Evolutionary conservation across 164 flowering plant species (phyloP).

Genomic region (Chloranthus sessilifolius): DNA sequence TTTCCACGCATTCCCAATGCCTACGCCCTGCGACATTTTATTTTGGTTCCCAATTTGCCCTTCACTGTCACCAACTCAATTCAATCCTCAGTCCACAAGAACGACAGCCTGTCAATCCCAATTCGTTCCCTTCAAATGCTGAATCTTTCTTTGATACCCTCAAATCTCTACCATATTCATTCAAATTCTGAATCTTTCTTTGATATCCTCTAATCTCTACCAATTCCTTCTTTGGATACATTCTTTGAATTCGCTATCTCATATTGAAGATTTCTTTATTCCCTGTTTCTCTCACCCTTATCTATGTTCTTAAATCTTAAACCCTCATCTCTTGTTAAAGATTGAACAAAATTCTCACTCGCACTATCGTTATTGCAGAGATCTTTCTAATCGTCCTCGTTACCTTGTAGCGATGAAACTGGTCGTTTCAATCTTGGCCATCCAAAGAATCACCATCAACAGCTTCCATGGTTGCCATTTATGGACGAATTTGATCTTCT

Average conservation of each 20-base stretch:
- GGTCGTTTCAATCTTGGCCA: constrained; percentile 41
- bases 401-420: constrained; percentile 69
- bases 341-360: constrained; percentile 70
- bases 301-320: no score
- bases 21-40: constrained; percentile 17
- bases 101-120: constrained; percentile 13
- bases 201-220: background rate
- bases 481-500: no score
- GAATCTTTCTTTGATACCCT: constrained; percentile 12
- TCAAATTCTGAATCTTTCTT: constrained; percentile 30
- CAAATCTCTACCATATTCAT: constrained; percentile 21
- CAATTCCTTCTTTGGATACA: no score
- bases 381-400: constrained; percentile 88
- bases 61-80: constrained; percentile 32
- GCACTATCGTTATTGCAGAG: constrained; percentile 88
- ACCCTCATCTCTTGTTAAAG: constrained; percentile 50
- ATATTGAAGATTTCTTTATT: no score
- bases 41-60: constrained; percentile 21
- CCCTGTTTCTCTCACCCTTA: no score
- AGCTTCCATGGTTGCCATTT: no score
- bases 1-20: constrained; percentile 9
- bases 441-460: constrained; percentile 38
- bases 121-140: constrained; percentile 38
- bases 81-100: constrained; percentile 58
- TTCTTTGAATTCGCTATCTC: no score